These are phyloP conservation scores for Phialocephala sp. DNA, from an alignment of 2,329 filamentous ascomycete species.

Conservation along the genomic window DNA sequence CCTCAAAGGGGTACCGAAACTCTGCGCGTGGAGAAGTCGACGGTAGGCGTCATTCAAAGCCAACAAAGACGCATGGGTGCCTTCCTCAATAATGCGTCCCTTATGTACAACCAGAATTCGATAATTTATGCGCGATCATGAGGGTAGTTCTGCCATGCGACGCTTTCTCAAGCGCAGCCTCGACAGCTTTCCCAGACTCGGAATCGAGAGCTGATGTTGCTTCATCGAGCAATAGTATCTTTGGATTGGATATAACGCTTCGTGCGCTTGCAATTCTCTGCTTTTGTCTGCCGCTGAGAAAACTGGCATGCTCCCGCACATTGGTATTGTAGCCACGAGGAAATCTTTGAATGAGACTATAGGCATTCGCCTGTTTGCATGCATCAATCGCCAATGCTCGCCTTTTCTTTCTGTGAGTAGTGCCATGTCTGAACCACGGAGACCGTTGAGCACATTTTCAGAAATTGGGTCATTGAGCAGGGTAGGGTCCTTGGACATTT, in stretches of 20 bases:
- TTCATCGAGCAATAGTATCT: conserved; percentile 73
- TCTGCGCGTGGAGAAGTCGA: conserved; percentile 66
- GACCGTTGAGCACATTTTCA: conserved; percentile 27
- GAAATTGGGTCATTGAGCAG: conserved; percentile 56
- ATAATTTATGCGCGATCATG: conserved; percentile 67
- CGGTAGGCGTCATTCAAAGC: conserved; percentile 66
- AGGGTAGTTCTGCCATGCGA: conserved; percentile 65
- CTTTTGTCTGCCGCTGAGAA: conserved; percentile 79
- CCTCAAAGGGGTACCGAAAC: conserved; percentile 56
- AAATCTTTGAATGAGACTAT: conserved; percentile 58
- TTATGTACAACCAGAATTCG: conserved; percentile 77
- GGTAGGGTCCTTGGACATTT: conserved; percentile 52
- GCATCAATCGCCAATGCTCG: conserved; percentile 45
- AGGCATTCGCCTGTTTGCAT: conserved; percentile 58
- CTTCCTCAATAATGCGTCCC: conserved; percentile 73
- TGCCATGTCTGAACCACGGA: conserved; percentile 10
- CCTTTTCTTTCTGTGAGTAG: conserved; percentile 14
- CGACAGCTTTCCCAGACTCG: conserved; percentile 52
- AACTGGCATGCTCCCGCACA: conserved; percentile 76
- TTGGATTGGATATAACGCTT: conserved; percentile 71
- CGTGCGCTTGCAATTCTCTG: conserved; percentile 76
- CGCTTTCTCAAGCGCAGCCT: conserved; percentile 56
- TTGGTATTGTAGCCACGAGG: conserved; percentile 71
- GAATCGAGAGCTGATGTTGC: conserved; percentile 48
- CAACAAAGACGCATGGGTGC: conserved; percentile 75